Base-by-base conservation (phyloP, 1,284 basidiomycete genomes). In the Porodaedalea pini region DNA sequence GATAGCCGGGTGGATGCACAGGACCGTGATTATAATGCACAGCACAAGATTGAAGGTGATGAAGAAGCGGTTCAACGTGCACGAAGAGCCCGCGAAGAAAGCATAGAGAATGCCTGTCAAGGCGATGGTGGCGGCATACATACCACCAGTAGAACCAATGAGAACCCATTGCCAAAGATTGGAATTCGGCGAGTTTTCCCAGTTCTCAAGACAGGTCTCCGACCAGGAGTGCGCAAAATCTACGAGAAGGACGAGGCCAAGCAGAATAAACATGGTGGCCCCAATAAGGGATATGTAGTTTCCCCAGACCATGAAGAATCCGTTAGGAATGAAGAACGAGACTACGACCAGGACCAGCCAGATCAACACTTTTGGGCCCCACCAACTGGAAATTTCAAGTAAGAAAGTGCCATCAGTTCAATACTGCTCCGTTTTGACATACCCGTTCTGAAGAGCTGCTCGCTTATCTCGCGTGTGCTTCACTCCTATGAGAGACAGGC, bases 151-250 rank as follows among this genome's bases (percentile, higher is more conserved):
- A n/a, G 92, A 94, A 17, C 92, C 88, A 61, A 99, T 86, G 56
- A 99, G 86, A 59, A 97, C 86, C 83, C 91, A 98, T 73, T 98
- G 94, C 96, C 96, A 99, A 53, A 96, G 75, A 62, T 90, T 91
- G 10, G 94, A 95, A 32, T 68, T 68, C 37, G 76, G 76, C 4
- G 86, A 86, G 59, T 85, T 82, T 70, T 98, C 95, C 94, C 94
- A 98, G 61, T 92, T 92, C 65, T 98, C 90, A 51, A 98, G 82
- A 68, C 96, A 98, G 11, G 88, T 95, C 73, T 99, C 96, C 32
- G 94, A 94, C 94, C 94, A 99, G 1, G 93, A 90, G 69, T 99
- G 97, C 0, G 96, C 97, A 70, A 99, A 98, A 78, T 99, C 96
- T 72, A 99, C 92, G 57, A 99, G 86, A 41, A 99, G 86, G 57